Base-by-base conservation (phyloP, 2,329 filamentous ascomycete genomes). In the Dothistroma septosporum region DNA sequence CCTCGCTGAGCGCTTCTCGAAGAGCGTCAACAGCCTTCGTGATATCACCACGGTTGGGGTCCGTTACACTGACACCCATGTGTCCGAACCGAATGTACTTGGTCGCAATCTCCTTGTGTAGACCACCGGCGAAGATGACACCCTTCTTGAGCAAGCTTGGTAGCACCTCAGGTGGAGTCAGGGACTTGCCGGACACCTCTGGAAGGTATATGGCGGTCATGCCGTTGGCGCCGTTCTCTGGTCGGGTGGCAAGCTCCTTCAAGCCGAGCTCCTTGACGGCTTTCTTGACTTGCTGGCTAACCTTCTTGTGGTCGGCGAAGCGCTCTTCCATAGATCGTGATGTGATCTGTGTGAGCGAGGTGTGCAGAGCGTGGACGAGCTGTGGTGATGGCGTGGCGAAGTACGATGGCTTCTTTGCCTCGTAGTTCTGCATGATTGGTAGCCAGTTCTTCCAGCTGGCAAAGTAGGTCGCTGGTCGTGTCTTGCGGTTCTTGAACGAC, bases 151-250 rank as follows among this genome's bases (percentile, higher is more conserved):
- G 77, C 64, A 99, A 80, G 73, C 86, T 92, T 12, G 94, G 92
- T 57, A 99, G 82, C 35, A 99, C 81, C 66, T 96, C 90, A 2
- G 92, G 84, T 32, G 89, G 87, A 69, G 88, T 87, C 57, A 97
- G 79, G 46, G 83, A 87, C 50, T 53, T 53, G 31, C 50, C 50
- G 11, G 24, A 32, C 10, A 53, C 31, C 63, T 97, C 91, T 1
- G 94, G 94, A 58, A 99, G 83, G 77, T 94, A 97, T 68, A 99
- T 94, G 61, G 94, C 93, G 3, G 94, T 99, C 94, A 99, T 99
- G 70, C 90, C 92, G 76, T 96, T 93, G 47, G 94, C 92, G 79
- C 97, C 93, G 77, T 96, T 89, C 70, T 93, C 91, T 0, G 90
- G 88, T 75, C 93, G 90, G 37, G 84, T 77, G 22, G 94, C 92